Conservation (phyloP, 2,329 filamentous ascomycete genomes). For the Colletotrichum sp. region DNA sequence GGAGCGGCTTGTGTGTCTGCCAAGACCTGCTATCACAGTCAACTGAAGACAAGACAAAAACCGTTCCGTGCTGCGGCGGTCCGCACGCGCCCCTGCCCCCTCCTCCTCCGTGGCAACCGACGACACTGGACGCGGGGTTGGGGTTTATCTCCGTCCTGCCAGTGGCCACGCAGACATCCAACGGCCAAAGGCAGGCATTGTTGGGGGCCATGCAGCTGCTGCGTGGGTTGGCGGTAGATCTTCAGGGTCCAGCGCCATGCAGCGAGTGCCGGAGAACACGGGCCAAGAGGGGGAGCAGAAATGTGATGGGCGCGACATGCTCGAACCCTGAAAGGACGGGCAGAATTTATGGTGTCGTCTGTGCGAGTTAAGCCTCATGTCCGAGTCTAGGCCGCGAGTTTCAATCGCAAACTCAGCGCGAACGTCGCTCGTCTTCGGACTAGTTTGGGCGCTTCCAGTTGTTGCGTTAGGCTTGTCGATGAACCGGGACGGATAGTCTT, state of each 20-base stretch:
- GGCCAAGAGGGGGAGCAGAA: not conserved
- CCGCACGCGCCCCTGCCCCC: not conserved
- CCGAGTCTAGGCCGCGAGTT: slow-evolving; percentile 3
- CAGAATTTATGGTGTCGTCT: not conserved
- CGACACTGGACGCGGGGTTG: not conserved
- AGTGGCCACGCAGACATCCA: not conserved
- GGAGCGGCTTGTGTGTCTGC: not conserved
- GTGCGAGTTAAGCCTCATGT: slow-evolving; percentile 3
- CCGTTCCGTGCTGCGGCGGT: not conserved
- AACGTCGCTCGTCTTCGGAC: not conserved
- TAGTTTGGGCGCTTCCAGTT: not conserved
- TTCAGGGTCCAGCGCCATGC: not conserved
- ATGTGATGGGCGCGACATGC: not conserved
- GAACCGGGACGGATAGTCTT: not conserved
- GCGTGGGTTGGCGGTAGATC: not conserved
- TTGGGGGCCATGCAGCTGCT: not conserved
- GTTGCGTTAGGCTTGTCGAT: not conserved
- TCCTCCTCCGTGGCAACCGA: not conserved
- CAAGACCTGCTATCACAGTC: not conserved
- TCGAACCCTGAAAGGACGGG: not conserved
- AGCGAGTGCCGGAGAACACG: not conserved
- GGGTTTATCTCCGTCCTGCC: not conserved
- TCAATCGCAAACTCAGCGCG: not conserved
- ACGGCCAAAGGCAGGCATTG: not conserved
- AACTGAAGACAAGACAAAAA: not conserved